phyloP scores from a whole-genome alignment of 257 asterid species.

The Jasminum sambac region DNA sequence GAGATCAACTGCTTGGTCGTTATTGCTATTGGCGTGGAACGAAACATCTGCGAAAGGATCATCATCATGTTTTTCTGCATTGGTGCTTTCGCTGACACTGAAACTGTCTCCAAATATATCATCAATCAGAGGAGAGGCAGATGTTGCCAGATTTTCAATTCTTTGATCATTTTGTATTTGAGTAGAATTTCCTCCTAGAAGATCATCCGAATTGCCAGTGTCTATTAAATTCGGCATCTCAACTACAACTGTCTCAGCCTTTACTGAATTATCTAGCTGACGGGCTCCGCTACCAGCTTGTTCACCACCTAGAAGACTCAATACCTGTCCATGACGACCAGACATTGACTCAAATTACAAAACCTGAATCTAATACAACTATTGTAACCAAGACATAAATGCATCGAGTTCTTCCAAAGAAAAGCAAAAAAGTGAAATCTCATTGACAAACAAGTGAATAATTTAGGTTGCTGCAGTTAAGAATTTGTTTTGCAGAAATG shows the following conservation, averaged over 20 bases:
- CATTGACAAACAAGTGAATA: not conserved
- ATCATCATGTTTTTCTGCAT: slow-evolving; percentile 53
- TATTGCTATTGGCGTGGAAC: slow-evolving; percentile 54
- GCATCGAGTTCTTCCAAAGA: not conserved
- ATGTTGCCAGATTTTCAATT: slow-evolving; percentile 33
- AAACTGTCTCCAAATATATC: slow-evolving; percentile 68
- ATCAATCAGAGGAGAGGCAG: slow-evolving; percentile 61
- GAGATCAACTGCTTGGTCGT: slow-evolving; percentile 52
- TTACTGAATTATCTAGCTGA: slow-evolving; percentile 39
- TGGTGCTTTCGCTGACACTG: slow-evolving; percentile 35
- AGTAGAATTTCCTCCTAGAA: slow-evolving; percentile 45
- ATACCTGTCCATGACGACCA: slow-evolving; percentile 51
- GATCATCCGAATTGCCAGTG: slow-evolving; percentile 65
- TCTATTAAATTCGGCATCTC: slow-evolving; percentile 85
- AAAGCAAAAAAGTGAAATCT: not conserved
- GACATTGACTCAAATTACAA: slow-evolving; percentile 4
- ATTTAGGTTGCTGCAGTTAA: not conserved
- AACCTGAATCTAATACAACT: slow-evolving; percentile 10
- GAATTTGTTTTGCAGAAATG: not conserved
- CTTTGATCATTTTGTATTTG: slow-evolving; percentile 39
- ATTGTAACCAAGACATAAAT: slow-evolving; percentile 12
- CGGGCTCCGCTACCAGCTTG: slow-evolving; percentile 43
- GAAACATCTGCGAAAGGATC: slow-evolving; percentile 98
- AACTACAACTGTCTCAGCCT: slow-evolving; percentile 43
- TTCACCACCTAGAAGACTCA: slow-evolving; percentile 65